A percentile compares a stretch with the other conserved stretches of the same genome.
phyloP scores from a whole-genome alignment of 2,329 filamentous ascomycete species.

The Aspergillus luchuensis region DNA sequence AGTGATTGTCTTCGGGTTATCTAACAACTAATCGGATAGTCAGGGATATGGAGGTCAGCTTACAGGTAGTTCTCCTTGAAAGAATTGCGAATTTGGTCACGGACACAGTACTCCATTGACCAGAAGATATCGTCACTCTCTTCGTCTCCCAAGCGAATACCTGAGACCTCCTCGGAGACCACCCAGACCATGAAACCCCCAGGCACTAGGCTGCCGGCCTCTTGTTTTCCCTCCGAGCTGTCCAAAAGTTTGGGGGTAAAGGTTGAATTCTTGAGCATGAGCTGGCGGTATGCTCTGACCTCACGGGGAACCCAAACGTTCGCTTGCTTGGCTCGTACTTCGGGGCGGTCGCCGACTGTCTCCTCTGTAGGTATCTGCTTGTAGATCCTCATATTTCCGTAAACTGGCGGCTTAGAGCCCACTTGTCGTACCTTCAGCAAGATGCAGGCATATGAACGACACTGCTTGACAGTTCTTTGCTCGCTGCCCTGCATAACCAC shows the following conservation, averaged over 20 bases:
- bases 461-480: no score
- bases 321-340: background rate
- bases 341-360: background rate
- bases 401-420: no score
- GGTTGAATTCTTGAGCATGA: background rate
- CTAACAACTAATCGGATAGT: no score
- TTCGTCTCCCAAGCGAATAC: background rate
- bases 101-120: background rate
- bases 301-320: background rate
- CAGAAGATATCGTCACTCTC: background rate
- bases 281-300: background rate
- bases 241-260: background rate
- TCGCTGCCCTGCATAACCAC: no score
- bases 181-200: background rate
- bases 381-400: background rate
- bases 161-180: background rate
- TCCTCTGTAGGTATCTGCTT: background rate
- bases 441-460: no score
- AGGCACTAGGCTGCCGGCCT: background rate
- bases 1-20: background rate
- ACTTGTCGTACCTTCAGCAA: no score
- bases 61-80: background rate
- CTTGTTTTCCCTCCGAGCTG: background rate
- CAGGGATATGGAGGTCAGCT: background rate
- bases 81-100: background rate